phyloP scores from a whole-genome alignment of 148 eudicot genomes.

The Fagopyrum esculentum region DNA sequence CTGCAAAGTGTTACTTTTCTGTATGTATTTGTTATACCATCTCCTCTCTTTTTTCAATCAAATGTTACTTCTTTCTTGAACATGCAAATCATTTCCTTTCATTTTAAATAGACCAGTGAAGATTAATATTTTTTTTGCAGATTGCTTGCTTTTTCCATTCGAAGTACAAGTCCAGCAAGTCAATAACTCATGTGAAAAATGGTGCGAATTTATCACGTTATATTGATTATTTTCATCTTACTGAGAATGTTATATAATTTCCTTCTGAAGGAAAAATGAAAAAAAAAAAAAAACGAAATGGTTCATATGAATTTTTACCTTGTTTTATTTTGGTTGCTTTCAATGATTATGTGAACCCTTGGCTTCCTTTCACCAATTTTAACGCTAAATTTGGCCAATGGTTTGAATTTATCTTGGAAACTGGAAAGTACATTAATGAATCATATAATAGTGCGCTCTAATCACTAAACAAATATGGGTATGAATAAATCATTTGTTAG shows the following conservation, averaged over 20 bases:
- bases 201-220: slow-evolving; percentile 28
- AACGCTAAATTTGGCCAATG: not conserved
- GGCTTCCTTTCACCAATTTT: not conserved
- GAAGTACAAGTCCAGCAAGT: slow-evolving; percentile 72
- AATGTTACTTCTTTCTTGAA: not conserved
- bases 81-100: not conserved
- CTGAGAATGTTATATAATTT: not conserved
- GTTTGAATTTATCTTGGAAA: not conserved
- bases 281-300: too few species aligned
- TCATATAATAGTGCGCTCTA: not conserved
- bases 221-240: not conserved
- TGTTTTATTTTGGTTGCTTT: not conserved
- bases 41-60: not conserved
- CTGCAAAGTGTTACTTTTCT: slow-evolving; percentile 49
- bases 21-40: not conserved
- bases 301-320: not conserved
- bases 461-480: not conserved
- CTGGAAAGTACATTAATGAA: not conserved
- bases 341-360: not conserved
- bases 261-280: not conserved
- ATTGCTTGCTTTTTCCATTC: slow-evolving; percentile 73
- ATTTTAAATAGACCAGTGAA: not conserved
- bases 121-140: slow-evolving; percentile 25
- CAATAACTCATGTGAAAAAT: slow-evolving; percentile 60
- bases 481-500: not conserved